A percentile compares a stretch with the other conserved stretches of the same genome.
These are phyloP conservation scores for Backusella luteola DNA, from an alignment of 192 early-diverging fungal genomes.

Conservation along the genomic window DNA sequence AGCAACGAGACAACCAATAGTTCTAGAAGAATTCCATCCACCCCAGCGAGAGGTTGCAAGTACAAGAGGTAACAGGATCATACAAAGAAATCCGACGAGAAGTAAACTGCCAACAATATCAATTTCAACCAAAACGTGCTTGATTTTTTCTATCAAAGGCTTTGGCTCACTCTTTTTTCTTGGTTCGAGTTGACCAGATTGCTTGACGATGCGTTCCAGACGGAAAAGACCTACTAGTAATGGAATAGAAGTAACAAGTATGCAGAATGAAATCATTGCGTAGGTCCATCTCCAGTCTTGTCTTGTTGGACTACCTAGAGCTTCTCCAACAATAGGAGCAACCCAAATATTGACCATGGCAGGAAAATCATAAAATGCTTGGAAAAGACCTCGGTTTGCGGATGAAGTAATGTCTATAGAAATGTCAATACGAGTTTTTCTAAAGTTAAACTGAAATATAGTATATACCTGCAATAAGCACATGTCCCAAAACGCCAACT, in stretches of 20 bases:
- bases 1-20: constrained; percentile 20
- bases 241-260: constrained; percentile 13
- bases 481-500: constrained; percentile 11
- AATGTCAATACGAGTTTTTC: neutral
- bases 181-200: neutral
- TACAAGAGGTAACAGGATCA: constrained; percentile 26
- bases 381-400: constrained; percentile 19
- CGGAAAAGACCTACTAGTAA: constrained; percentile 6
- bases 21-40: constrained; percentile 19
- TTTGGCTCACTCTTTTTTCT: neutral
- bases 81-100: constrained; percentile 12
- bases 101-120: constrained; percentile 17
- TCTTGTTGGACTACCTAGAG: neutral
- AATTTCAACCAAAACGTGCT: neutral
- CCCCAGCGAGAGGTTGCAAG: constrained; percentile 15
- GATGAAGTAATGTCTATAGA: constrained; percentile 20
- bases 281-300: constrained; percentile 27
- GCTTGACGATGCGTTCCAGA: neutral
- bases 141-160: neutral
- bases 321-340: constrained; percentile 23
- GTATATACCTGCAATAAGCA: constrained; percentile 17
- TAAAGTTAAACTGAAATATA: neutral
- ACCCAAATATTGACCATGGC: constrained; percentile 23
- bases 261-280: constrained; percentile 18
- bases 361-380: constrained; percentile 19